Evolutionary conservation across 2,329 filamentous ascomycete species (phyloP).

Genomic region (Paracorniculantispora psalliotae): DNA sequence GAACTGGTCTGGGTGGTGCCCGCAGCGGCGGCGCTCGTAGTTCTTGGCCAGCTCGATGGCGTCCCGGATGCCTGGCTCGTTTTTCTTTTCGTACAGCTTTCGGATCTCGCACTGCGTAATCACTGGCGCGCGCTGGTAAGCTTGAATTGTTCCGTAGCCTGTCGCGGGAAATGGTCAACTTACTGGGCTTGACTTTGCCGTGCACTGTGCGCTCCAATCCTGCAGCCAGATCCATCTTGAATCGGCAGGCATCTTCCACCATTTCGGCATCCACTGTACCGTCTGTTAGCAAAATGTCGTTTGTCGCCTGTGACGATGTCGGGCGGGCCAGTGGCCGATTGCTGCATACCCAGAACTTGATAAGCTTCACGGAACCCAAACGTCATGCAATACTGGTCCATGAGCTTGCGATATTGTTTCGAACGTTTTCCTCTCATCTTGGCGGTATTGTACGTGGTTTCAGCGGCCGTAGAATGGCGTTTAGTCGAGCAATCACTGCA

Average conservation of each 20-base stretch:
- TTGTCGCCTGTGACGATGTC: no score
- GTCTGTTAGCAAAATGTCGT: conserved; percentile 19
- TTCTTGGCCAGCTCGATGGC: conserved; percentile 71
- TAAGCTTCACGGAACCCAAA: conserved; percentile 94
- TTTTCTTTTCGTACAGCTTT: conserved; percentile 64
- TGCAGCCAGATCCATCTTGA: conserved; percentile 82
- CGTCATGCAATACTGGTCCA: conserved; percentile 82
- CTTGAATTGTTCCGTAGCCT: neutral
- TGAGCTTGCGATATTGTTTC: conserved; percentile 69
- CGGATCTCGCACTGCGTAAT: conserved; percentile 79
- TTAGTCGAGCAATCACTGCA: neutral
- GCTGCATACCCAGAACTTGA: conserved; percentile 69
- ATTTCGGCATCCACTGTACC: conserved; percentile 73
- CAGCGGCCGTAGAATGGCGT: neutral
- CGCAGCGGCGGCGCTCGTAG: conserved; percentile 71
- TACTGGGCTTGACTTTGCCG: conserved; percentile 78
- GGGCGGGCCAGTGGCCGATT: no score
- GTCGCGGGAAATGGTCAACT: conserved; percentile 24
- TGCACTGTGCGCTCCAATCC: conserved; percentile 79
- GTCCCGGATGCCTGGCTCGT: conserved; percentile 46
- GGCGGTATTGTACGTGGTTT: conserved; percentile 7
- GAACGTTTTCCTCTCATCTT: conserved; percentile 48
- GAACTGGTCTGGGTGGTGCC: conserved; percentile 68
- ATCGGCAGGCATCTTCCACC: conserved; percentile 71
- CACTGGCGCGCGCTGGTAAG: conserved; percentile 41